Base-by-base conservation (phyloP, 2,329 filamentous ascomycete genomes). In the Arthrinium phaeospermum region DNA sequence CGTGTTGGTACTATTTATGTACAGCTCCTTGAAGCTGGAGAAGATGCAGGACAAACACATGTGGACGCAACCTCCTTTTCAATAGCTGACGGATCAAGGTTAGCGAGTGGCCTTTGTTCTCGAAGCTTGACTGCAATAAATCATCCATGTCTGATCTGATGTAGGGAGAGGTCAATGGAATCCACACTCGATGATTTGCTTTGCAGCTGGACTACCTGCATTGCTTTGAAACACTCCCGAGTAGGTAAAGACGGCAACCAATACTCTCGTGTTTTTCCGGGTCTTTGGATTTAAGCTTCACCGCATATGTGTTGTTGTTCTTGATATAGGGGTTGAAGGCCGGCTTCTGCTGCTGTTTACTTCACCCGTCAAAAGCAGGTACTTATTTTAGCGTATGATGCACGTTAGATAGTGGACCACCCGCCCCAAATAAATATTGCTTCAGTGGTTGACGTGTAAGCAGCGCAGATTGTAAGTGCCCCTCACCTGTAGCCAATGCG, bases 401-500 rank as follows among this genome's bases (percentile, higher is more conserved):
- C 57, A 64, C 30, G 57, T 64, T 64, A 64, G 57, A 37, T 24
- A 64, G 57, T 64, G 57, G 57, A 64, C 57, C 57, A 14, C 57
- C 57, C 10, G 57, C 57, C 57, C 57, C 30, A 41, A 64, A 64
- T 41, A 64, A 64, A 64, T 64, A 64, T 37, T 37, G 57, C 30
- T 64, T 64, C 57, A 64, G 57, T 64, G 53, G 57, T 64, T 64
- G 57, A 41, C 57, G 34, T 64, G 57, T 41, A 64, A 64, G 57
- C 57, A 37, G n/a, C 3, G 34, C 34, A 64, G 57, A 64, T 64
- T 37, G 57, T 41, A 64, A 41, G 34, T 64, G 57, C 57, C 57
- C 57, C 57, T 64, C 57, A 64, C 57, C 57, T 64, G 30, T 64
- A 37, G 30, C 19, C 34, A 64, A 57, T 57, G 53, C 53, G 53